Percentiles rank a stretch among this genome's conserved stretches.
phyloP scores from a whole-genome alignment of 768 basidiomycete genomes.

The Mycena metata region DNA sequence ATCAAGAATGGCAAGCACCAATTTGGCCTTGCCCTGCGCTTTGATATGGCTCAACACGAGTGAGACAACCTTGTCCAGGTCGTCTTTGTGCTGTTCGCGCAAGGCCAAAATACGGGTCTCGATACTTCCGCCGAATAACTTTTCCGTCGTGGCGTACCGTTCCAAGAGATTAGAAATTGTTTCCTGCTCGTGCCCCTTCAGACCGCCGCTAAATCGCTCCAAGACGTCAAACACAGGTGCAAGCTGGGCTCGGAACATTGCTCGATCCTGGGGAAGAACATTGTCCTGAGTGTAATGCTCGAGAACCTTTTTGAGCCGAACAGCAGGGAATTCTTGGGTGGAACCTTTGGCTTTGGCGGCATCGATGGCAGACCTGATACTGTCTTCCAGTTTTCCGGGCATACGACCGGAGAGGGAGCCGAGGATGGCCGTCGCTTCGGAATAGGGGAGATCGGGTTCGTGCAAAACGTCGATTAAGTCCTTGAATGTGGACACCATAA shows the following conservation, averaged over 20 bases:
- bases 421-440: conserved; percentile 86
- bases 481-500: conserved; percentile 89
- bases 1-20: conserved; percentile 89
- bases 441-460: conserved; percentile 89
- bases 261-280: conserved; percentile 82
- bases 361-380: conserved; percentile 84
- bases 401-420: conserved; percentile 94
- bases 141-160: conserved; percentile 89
- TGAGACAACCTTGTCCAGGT: conserved; percentile 88
- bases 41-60: conserved; percentile 97
- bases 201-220: conserved; percentile 83
- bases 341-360: conserved; percentile 78
- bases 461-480: conserved; percentile 87
- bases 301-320: conserved; percentile 86
- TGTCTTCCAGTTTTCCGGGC: conserved; percentile 91
- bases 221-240: conserved; percentile 79
- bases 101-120: conserved; percentile 92
- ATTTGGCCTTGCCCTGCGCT: conserved; percentile 91
- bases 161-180: conserved; percentile 83
- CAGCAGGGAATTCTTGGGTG: conserved; percentile 90
- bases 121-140: conserved; percentile 93
- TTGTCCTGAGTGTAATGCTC: conserved; percentile 89
- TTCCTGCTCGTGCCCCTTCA: conserved; percentile 88
- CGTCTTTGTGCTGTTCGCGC: conserved; percentile 92
- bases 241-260: conserved; percentile 84